Base-by-base conservation (phyloP, 306 rosid species). In the Trifolium subterraneum region DNA sequence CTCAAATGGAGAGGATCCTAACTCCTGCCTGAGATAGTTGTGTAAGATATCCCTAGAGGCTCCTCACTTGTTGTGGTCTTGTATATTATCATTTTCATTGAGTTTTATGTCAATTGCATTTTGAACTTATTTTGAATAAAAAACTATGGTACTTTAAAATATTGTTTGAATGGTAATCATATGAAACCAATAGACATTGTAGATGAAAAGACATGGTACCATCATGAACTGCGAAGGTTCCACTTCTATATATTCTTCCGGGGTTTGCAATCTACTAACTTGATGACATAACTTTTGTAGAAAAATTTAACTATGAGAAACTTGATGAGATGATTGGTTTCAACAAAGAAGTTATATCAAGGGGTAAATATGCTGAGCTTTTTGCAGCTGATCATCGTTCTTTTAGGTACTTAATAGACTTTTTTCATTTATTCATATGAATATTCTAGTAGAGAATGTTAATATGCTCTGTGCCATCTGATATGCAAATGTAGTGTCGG, bases 281-380 rank as follows among this genome's bases (percentile, higher is more conserved):
- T 80, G 81, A 33, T 80, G 74, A n/a, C 52, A 15, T 66, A 61
- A 20, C 22, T 39, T 84, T 80, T 74, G 60, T 67, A 91, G 98
- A 91, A 71, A 94, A 86, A 77, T 78, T 94, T 72, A 94, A 88
- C 84, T 82, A 91, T 77, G 96, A 86, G 79, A 88, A 90, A 64
- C 88, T 94, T 52, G 91, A 91, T 82, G 97, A 91, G 90, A 94
- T 83, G 93, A 90, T 94, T 85, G 98, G 98, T 60, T 91, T 91
- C 85, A 91, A 90, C 85, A 94, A 91, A 78, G 96, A 94, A 86
- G 82, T 90, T 71, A 83, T 94, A 80, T 94, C 97, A 25, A 84
- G 89, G 86, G 98, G 98, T 84, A 91, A 81, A 83, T 94, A 82
- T 83, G 90, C 96, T 10, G 98, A 94, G 87, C 85, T 91, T 72